Conservation (phyloP, 495 filamentous ascomycete genomes). For the Penicillium lividum region DNA sequence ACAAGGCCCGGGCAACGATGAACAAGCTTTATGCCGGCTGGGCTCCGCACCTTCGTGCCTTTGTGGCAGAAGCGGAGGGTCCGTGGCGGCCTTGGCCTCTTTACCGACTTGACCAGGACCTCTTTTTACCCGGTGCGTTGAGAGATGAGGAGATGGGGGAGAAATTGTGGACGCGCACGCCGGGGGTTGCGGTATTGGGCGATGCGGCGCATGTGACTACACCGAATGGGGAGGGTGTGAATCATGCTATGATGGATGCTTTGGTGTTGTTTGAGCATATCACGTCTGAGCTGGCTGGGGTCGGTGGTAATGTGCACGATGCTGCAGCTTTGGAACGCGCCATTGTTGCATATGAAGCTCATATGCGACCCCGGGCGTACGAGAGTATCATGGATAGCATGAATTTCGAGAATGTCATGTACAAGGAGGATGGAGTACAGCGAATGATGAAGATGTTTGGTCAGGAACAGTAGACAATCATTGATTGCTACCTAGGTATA, state of each 20-base stretch:
- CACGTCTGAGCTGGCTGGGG: neutral
- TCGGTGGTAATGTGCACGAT: conserved; percentile 3
- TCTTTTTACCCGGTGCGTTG: conserved; percentile 2
- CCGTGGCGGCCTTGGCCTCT: conserved; percentile 20
- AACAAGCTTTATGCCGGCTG: conserved; percentile 8
- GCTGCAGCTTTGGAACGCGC: conserved; percentile 14
- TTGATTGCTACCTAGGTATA: no score
- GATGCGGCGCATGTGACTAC: conserved; percentile 18
- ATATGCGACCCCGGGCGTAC: conserved; percentile 19
- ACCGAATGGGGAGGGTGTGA: conserved; percentile 20
- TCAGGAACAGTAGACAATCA: neutral
- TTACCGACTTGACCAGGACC: conserved; percentile 12
- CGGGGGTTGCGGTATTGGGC: conserved; percentile 13
- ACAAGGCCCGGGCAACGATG: conserved; percentile 13
- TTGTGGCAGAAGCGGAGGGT: conserved; percentile 14
- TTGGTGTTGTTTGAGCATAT: conserved; percentile 19
- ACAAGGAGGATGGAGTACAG: conserved; percentile 11
- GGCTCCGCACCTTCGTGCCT: conserved; percentile 14
- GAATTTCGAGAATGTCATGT: conserved; percentile 15
- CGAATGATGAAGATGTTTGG: conserved; percentile 5
- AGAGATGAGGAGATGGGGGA: neutral
- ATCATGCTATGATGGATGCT: conserved; percentile 21
- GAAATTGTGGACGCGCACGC: conserved; percentile 9
- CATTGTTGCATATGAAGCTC: conserved; percentile 19
- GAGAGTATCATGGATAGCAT: conserved; percentile 15